A percentile compares a stretch with the other conserved stretches of the same genome.
phyloP scores from a whole-genome alignment of 257 asterid species.

The Nicotiana tomentosiformis region DNA sequence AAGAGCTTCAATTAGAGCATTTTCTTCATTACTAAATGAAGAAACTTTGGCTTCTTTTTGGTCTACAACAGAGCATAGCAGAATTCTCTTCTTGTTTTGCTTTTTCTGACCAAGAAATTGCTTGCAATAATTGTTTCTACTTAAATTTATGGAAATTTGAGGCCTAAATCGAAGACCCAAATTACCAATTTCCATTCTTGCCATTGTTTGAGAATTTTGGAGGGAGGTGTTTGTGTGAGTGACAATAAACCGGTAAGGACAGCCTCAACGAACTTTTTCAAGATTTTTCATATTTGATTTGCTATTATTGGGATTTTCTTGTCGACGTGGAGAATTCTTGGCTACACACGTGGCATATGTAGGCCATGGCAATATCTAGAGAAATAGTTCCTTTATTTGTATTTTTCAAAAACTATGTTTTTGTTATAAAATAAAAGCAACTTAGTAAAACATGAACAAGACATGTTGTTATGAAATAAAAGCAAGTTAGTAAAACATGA shows the following conservation, averaged over 20 bases:
- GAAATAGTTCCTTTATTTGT: no score
- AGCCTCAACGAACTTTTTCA: constrained; percentile 13
- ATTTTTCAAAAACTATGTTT: no score
- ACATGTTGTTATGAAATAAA: no score
- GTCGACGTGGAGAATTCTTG: neutral
- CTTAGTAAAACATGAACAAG: no score
- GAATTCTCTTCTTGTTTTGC: neutral
- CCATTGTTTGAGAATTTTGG: constrained; percentile 8
- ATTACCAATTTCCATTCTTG: constrained; percentile 21
- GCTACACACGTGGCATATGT: neutral
- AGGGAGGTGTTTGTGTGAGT: neutral
- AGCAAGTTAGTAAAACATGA: no score
- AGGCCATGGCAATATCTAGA: no score
- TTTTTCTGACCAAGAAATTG: neutral
- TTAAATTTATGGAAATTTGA: neutral
- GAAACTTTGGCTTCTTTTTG: constrained; percentile 16
- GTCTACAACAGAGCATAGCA: neutral
- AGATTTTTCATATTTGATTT: neutral
- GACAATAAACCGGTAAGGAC: constrained; percentile 8
- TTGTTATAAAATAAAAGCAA: no score
- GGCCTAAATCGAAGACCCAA: constrained; percentile 19
- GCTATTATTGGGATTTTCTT: neutral
- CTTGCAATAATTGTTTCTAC: neutral
- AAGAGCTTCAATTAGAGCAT: constrained; percentile 54
- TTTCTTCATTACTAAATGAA: constrained; percentile 46